Base-by-base conservation (phyloP, 169 alveolate genomes). In the Theileria parva region DNA sequence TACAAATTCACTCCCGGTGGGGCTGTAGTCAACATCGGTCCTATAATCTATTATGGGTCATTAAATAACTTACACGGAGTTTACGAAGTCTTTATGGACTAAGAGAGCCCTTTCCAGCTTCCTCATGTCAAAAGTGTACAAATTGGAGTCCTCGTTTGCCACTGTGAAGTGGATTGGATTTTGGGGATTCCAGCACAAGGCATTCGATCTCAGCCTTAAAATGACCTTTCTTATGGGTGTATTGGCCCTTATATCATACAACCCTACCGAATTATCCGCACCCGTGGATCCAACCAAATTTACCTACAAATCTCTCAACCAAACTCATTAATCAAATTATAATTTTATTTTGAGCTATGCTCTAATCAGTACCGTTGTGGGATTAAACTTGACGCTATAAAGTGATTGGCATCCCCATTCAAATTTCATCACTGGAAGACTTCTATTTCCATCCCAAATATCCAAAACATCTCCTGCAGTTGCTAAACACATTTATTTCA, bases 41-140 rank as follows among this genome's bases (percentile, higher is more conserved):
- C 92, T 85, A 53, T 74, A 28, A 27, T n/a, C 13, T 8, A 12
- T 21, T 71, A n/a, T 37, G 15, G 32, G 0, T 13, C 34, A 23
- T 27, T 57, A 23, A 28, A 39, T 32, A 7, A 61, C 74, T 63
- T 84, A 91, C 87, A 95, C 98, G 0, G 98, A 95, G 83, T 95
- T 94, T 57, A 94, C 92, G 86, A 95, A 95, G 30, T 95, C 98
- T 81, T 96, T 96, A 87, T 97, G 99, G 28, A 97, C 96, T 87
- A 95, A 80, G 83, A 94, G 93, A 30, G 99, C 98, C 60, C 89
- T 80, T 65, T 95, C 92, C 74, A 97, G 89, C 73, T 95, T 94
- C 80, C 99, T 93, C 97, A 97, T 96, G 85, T 98, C 99, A 90
- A 97, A 98, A 23, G 99, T 96, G 91, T 98, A 98, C 44, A 97